Base-by-base conservation (phyloP, 2,329 filamentous ascomycete genomes). In the Xylaria sp. region DNA sequence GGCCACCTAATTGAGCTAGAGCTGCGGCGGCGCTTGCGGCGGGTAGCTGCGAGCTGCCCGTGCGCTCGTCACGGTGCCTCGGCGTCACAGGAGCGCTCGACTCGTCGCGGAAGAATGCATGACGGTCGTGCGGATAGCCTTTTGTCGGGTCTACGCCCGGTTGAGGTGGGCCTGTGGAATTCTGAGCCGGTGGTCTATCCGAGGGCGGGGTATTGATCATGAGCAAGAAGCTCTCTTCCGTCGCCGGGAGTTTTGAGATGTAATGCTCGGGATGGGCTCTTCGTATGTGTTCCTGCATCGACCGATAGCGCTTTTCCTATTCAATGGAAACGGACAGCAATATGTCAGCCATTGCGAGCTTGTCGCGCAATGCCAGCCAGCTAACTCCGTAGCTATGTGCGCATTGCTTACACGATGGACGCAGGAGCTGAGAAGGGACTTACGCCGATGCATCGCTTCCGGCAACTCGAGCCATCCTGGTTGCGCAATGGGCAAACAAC, bases 221-320 rank as follows among this genome's bases (percentile, higher is more conserved):
- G 80, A 97, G 86, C 78, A 92, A 85, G 82, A 99, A 98, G 89
- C 94, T 98, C 83, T 98, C 95, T 82, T 98, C 95, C 75, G 95
- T 99, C 57, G 96, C 96, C 74, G 96, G 95, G 75, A 98, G 92
- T 88, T 98, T 98, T 58, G 96, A 91, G 76, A 99, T 97, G 83
- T 98, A 98, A 81, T 98, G 92, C 80, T 97, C 94, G 69, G 95
- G 95, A 80, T 99, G 96, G 74, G 96, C 95, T 81, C 96, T 91
- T 77, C 96, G 93, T 78, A 99, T 98, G 79, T 99, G 96, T 87
- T 99, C 96, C 83, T 98, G 96, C 93, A 99, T 98, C 71, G 95
- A 98, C 81, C 96, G 94, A 84, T 94, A 99, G 75, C 93, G 89
- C 83, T 97, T 97, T 85, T 97, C 93, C 93, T 97, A 82, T 80